Base-by-base conservation (phyloP, 208 protist species). In the Zelonia costaricensis region DNA sequence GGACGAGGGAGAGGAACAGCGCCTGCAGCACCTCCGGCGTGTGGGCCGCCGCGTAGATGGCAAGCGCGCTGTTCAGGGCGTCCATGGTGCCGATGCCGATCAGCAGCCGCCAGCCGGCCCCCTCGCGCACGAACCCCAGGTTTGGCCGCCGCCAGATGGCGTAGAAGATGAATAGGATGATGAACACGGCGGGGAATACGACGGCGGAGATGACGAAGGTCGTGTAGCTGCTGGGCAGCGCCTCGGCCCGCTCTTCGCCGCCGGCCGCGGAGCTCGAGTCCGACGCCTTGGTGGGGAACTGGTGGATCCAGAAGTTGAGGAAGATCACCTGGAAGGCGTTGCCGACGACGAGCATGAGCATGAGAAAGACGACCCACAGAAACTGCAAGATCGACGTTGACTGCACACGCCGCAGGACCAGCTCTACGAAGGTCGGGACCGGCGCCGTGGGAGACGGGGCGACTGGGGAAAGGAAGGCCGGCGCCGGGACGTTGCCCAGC, bases 291-390 rank as follows among this genome's bases (percentile, higher is more conserved):
- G 36, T 35, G 0, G 88, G 84, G 36, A 86, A 92, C 43, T 76
- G 52, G 33, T 66, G 57, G 15, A 92, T 69, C 86, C 88, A 95
- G 67, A 86, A 91, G 67, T 95, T 95, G 10, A 92, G 69, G 28
- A 79, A 74, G 36, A 95, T 86, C 20, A 95, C 74, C 63, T 92
- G 83, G 64, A 84, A 83, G 1, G 81, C 77, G 52, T 89, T 82
- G 47, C 88, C 88, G 1, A 63, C 71, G n/a, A 83, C 67, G 31
- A 95, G 55, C 48, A 88, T 55, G 18, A 82, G 10, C 36, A 94
- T 60, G 3, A 89, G 62, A 12, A 83, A 12, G 3, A 78, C 0
- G 18, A 90, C 64, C 60, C 66, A 78, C 10, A 72, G n/a, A 18
- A 89, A 54, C 35, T 68, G 49, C 33, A 74, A 39, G 13, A 62